Base-by-base conservation (phyloP, 441 rosid species). In the Croton setiger region DNA sequence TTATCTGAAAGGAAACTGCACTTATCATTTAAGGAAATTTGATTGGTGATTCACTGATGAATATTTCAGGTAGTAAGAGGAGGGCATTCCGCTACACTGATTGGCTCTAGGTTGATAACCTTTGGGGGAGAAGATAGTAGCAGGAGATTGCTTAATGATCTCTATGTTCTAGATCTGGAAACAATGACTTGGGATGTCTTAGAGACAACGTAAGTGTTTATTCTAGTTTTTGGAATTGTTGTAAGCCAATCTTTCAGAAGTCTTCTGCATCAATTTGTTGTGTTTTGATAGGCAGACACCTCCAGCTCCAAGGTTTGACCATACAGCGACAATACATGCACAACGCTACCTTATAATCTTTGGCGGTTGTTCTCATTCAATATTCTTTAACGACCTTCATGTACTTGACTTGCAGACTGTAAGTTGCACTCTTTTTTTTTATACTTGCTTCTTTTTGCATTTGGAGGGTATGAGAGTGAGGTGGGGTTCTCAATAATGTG, bases 271-370 rank as follows among this genome's bases (percentile, higher is more conserved):
- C 76, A 61, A 66, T 49, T 80, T 62, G 43, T 76, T 80, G 69
- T 76, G 47, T 69, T 73, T 83, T 82, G 76, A 86, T 79, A 95
- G 99, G 91, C 93, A 84, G 92, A 82, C 84, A 62, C 78, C 92
- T 83, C 99, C 99, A 72, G 90, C 91, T 83, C 92, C 98, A 45
- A 91, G 98, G 84, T 95, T 88, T 81, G 99, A 95, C 75, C 99
- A 95, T 85, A 79, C 89, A 66, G 91, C 99, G 77, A 85, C 97
- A 39, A 73, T 89, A 47, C 84, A 89, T 74, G 82, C 87, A 4
- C 86, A 85, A 9, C 90, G 83, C 48, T 95, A 95, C 84, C 95
- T 95, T 77, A 48, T 95, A 63, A 79, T 95, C 63, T 95, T 90
- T 71, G 97, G 99, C 63, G 99, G 99, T 58, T 89, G 98, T 76